Evolutionary conservation across 1,284 basidiomycete genomes (phyloP).

Genomic region (Cystobasidiaceae sp.): DNA sequence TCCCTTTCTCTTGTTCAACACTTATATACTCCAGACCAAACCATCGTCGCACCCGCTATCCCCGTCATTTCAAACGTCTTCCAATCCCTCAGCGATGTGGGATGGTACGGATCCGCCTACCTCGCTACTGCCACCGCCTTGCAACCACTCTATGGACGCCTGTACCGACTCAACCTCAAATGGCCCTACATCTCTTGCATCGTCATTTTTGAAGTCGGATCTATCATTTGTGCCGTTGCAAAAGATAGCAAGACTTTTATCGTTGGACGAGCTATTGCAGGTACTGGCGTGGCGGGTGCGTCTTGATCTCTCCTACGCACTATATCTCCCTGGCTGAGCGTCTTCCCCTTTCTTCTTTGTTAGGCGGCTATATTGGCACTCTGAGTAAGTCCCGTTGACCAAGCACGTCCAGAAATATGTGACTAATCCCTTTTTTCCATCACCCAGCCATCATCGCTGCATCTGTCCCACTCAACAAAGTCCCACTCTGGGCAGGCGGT

Average conservation of each 20-base stretch:
- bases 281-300: not conserved
- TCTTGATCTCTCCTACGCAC: no score
- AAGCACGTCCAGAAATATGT: no score
- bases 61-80: slow-evolving; percentile 36
- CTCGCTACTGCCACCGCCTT: slow-evolving; percentile 41
- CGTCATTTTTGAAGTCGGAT: slow-evolving; percentile 40
- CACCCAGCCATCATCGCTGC: slow-evolving; percentile 6
- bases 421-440: no score
- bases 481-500: slow-evolving; percentile 29
- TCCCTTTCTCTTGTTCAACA: no score
- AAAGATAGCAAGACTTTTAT: slow-evolving; percentile 40
- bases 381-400: no score
- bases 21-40: not conserved
- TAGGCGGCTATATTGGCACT: slow-evolving; percentile 27
- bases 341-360: slow-evolving; percentile 21
- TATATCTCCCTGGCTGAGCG: not conserved
- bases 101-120: slow-evolving; percentile 41
- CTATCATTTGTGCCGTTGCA: slow-evolving; percentile 41
- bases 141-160: slow-evolving; percentile 40
- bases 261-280: slow-evolving; percentile 40
- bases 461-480: not conserved
- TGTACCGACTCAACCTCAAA: slow-evolving; percentile 38
- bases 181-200: slow-evolving; percentile 37
- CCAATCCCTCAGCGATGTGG: not conserved
- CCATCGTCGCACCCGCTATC: slow-evolving; percentile 37